Evolutionary conservation across 768 basidiomycete genomes (phyloP).

Genomic region (Aureoboletus auriporus): DNA sequence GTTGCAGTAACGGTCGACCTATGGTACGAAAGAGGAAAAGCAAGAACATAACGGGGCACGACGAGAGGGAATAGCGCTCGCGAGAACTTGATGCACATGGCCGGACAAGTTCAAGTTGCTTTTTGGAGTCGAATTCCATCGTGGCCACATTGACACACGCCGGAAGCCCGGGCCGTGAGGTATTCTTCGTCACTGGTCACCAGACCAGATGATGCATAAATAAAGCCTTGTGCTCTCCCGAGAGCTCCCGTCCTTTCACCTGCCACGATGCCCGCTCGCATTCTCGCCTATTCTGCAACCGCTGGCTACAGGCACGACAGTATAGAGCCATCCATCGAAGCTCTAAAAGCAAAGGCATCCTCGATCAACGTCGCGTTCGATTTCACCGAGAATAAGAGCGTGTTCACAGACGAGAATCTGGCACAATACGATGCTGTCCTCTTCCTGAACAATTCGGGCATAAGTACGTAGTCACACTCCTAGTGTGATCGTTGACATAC

Average conservation of each 20-base stretch:
- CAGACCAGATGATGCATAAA: too few relatives aligned
- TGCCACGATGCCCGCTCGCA: constrained; percentile 26
- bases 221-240: background rate
- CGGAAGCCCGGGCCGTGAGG: background rate
- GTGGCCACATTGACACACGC: background rate
- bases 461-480: constrained; percentile 42
- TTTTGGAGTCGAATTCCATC: constrained; percentile 18
- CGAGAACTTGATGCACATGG: constrained; percentile 3
- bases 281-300: constrained; percentile 64
- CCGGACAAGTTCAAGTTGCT: constrained; percentile 6
- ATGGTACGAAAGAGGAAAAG: constrained; percentile 9
- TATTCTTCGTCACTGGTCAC: too few relatives aligned
- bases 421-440: constrained; percentile 59
- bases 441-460: constrained; percentile 67
- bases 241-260: background rate
- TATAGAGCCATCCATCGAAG: constrained; percentile 65
- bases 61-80: background rate
- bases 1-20: background rate
- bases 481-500: background rate
- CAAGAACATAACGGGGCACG: constrained; percentile 4
- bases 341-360: constrained; percentile 43
- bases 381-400: constrained; percentile 55
- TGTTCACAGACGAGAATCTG: constrained; percentile 55
- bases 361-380: constrained; percentile 53
- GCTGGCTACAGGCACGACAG: constrained; percentile 67